phyloP scores from a whole-genome alignment of 306 rosid genomes.

The Pterocarpus santalinus region DNA sequence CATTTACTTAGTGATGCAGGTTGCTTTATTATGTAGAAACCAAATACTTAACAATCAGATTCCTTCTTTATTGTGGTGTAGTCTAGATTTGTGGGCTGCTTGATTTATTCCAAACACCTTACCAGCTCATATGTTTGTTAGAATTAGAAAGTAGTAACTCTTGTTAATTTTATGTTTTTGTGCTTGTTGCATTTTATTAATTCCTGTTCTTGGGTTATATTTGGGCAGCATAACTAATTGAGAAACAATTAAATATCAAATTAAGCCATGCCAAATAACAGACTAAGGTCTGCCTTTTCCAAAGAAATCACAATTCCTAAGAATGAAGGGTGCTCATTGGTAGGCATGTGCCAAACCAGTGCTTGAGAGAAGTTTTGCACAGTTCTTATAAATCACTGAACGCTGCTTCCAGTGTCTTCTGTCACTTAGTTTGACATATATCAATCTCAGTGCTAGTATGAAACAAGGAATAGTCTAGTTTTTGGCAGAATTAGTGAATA shows the following conservation, averaged over 20 bases:
- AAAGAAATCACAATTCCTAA: conserved; percentile 13
- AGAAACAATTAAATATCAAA: background rate
- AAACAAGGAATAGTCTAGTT: background rate
- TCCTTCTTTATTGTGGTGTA: no score
- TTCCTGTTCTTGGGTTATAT: conserved; percentile 30
- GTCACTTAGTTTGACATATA: background rate
- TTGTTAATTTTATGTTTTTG: no score
- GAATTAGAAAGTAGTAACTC: no score
- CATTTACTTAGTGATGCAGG: no score
- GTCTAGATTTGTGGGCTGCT: no score
- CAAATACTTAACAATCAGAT: no score
- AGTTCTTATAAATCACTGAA: conserved; percentile 2
- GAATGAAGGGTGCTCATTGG: background rate
- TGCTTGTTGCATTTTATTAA: background rate
- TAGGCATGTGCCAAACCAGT: background rate
- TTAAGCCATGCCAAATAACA: background rate
- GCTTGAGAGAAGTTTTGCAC: background rate
- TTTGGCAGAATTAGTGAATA: conserved; percentile 8
- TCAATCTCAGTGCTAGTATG: conserved; percentile 1
- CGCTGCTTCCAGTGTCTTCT: background rate
- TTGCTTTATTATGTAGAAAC: no score
- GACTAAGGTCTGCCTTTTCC: background rate
- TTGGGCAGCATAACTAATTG: background rate
- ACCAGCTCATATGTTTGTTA: no score
- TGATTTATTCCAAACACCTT: no score